Evolutionary conservation across 495 filamentous ascomycete genomes (phyloP).

Genomic region (Tuber aestivum): DNA sequence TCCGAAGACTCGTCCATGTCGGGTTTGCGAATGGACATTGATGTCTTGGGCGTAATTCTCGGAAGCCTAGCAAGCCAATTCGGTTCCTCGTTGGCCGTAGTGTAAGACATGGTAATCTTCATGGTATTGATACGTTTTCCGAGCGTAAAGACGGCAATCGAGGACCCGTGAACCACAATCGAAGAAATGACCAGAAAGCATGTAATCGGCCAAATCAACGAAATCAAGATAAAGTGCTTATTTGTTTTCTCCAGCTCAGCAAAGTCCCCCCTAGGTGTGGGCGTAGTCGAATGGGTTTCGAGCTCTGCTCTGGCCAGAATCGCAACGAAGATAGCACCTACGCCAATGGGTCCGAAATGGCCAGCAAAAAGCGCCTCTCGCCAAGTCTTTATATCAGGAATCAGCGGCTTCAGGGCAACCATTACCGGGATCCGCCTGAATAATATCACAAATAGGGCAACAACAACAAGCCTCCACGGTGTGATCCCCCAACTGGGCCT

Average conservation of each 20-base stretch:
- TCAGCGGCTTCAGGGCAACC: slow-evolving; percentile 82
- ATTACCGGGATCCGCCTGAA: slow-evolving; percentile 97
- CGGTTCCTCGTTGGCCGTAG: slow-evolving; percentile 75
- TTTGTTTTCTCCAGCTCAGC: slow-evolving; percentile 48
- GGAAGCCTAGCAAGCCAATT: slow-evolving; percentile 93
- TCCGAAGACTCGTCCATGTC: slow-evolving; percentile 55
- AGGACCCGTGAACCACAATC: slow-evolving; percentile 94
- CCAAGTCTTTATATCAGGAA: slow-evolving; percentile 98
- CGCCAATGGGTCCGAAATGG: slow-evolving; percentile 96
- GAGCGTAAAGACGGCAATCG: slow-evolving; percentile 94
- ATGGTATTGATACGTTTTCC: slow-evolving; percentile 98
- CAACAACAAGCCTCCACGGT: slow-evolving; percentile 82
- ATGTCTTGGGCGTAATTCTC: slow-evolving; percentile 78
- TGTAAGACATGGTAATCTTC: slow-evolving; percentile 92
- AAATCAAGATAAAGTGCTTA: slow-evolving; percentile 62
- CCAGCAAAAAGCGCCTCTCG: slow-evolving; percentile 95
- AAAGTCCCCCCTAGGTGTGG: slow-evolving; percentile 44
- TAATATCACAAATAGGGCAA: slow-evolving; percentile 85
- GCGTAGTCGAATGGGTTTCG: slow-evolving; percentile 66
- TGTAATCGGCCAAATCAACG: slow-evolving; percentile 91
- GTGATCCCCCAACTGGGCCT: slow-evolving; percentile 60
- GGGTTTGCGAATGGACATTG: slow-evolving; percentile 55
- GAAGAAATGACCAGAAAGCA: slow-evolving; percentile 91
- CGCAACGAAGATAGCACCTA: slow-evolving; percentile 92
- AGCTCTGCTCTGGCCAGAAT: slow-evolving; percentile 87